Evolutionary conservation across 495 filamentous ascomycete genomes (phyloP).

Genomic region (Bacidia gigantensis): DNA sequence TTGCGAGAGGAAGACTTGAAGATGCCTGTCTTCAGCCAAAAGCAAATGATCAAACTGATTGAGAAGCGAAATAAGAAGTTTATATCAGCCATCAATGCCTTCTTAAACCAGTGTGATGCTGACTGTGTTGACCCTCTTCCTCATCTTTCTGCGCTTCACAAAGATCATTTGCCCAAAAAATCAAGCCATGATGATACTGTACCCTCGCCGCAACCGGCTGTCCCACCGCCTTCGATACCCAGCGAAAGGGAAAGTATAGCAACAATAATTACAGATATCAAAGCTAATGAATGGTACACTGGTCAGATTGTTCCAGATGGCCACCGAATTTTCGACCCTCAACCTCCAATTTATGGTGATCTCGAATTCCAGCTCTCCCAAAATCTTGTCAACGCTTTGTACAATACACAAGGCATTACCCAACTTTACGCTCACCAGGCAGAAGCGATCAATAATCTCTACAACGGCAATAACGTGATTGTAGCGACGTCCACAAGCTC

Average conservation of each 20-base stretch:
- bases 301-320: constrained; percentile 91
- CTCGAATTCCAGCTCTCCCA: constrained; percentile 79
- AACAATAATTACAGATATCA: constrained; percentile 77
- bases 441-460: constrained; percentile 82
- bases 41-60: constrained; percentile 79
- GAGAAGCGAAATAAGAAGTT: constrained; percentile 88
- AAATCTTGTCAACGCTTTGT: constrained; percentile 82
- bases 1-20: constrained; percentile 68
- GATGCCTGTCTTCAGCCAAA: constrained; percentile 88
- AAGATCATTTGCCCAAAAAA: constrained; percentile 35
- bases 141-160: constrained; percentile 37
- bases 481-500: constrained; percentile 92
- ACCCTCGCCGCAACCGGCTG: constrained; percentile 25
- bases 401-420: constrained; percentile 75
- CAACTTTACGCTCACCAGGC: constrained; percentile 89
- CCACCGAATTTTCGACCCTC: constrained; percentile 82
- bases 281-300: constrained; percentile 70
- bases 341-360: constrained; percentile 69
- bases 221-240: constrained; percentile 55
- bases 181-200: constrained; percentile 36
- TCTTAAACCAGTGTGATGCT: constrained; percentile 58
- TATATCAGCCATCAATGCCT: constrained; percentile 57
- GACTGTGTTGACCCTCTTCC: constrained; percentile 54
- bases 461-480: constrained; percentile 76
- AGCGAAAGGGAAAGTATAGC: constrained; percentile 67